Percentiles rank a stretch among this genome's conserved stretches.
These are phyloP conservation scores for Cordyceps sp. DNA, from an alignment of 2,329 filamentous ascomycete genomes.

Conservation along the genomic window DNA sequence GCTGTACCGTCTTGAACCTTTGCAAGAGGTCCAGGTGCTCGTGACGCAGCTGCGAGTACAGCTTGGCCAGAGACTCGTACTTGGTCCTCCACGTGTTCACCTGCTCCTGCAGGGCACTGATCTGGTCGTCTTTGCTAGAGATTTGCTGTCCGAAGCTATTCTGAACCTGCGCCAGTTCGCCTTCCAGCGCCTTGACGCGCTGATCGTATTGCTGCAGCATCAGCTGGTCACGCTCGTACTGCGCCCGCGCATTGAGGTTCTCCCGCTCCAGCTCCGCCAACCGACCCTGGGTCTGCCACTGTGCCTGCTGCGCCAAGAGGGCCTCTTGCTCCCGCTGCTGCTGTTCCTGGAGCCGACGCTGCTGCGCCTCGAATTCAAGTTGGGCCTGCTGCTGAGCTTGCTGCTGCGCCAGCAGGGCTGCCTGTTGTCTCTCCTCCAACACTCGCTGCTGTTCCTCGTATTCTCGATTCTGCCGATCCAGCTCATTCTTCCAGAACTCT, in stretches of 20 bases:
- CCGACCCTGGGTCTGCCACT: constrained; percentile 90
- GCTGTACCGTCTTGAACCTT: constrained; percentile 89
- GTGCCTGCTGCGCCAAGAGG: constrained; percentile 70
- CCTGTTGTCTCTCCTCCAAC: constrained; percentile 72
- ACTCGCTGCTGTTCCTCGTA: constrained; percentile 89
- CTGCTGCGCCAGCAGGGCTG: constrained; percentile 66
- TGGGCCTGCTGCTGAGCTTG: constrained; percentile 73
- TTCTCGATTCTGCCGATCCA: constrained; percentile 79
- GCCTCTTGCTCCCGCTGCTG: constrained; percentile 84
- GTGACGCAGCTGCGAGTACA: constrained; percentile 89
- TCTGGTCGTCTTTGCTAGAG: constrained; percentile 83
- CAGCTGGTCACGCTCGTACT: constrained; percentile 93
- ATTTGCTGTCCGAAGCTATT: constrained; percentile 74
- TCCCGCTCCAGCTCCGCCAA: constrained; percentile 89
- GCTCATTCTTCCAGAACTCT: constrained; percentile 94
- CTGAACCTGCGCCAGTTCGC: constrained; percentile 69
- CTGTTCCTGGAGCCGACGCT: constrained; percentile 72
- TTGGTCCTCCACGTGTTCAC: constrained; percentile 96
- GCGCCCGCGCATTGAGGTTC: constrained; percentile 82
- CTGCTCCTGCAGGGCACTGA: constrained; percentile 83
- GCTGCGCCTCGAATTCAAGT: constrained; percentile 91
- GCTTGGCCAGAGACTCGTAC: constrained; percentile 89
- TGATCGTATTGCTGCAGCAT: constrained; percentile 96
- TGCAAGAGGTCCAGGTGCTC: constrained; percentile 90
- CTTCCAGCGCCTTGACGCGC: constrained; percentile 81